Conservation (phyloP, 2,329 filamentous ascomycete species). For the Didymella lethalis region DNA sequence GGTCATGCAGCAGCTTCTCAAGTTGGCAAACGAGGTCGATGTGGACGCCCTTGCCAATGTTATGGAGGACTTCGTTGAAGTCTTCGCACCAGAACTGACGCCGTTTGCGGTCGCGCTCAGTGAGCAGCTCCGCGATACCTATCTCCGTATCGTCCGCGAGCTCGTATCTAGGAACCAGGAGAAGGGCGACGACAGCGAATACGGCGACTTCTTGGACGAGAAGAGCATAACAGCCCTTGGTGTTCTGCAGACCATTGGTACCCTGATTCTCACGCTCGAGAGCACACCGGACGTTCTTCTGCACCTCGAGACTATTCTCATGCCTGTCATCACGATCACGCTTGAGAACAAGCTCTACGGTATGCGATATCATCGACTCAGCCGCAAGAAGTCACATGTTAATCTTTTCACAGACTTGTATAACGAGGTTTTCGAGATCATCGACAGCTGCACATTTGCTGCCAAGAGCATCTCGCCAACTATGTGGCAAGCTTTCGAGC, state of each 20-base stretch:
- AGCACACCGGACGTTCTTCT: slow-evolving; percentile 95
- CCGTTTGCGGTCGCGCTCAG: slow-evolving; percentile 96
- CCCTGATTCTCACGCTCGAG: slow-evolving; percentile 93
- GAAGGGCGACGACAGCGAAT: slow-evolving; percentile 77
- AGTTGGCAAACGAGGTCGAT: slow-evolving; percentile 96
- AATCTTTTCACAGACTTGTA: slow-evolving; percentile 73
- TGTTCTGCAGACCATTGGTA: slow-evolving; percentile 96
- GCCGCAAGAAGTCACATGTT: slow-evolving; percentile 16
- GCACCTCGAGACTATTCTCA: slow-evolving; percentile 92
- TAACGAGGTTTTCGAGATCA: slow-evolving; percentile 98
- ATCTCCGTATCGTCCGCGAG: slow-evolving; percentile 90
- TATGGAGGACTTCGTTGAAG: slow-evolving; percentile 99
- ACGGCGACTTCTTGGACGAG: slow-evolving; percentile 92
- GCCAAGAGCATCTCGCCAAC: slow-evolving; percentile 93
- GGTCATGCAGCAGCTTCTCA: slow-evolving; percentile 98
- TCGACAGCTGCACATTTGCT: slow-evolving; percentile 98
- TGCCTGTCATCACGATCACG: slow-evolving; percentile 96
- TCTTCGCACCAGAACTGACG: slow-evolving; percentile 95
- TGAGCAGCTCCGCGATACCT: slow-evolving; percentile 95
- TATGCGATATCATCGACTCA: slow-evolving; percentile 49
- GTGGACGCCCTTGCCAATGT: slow-evolving; percentile 97
- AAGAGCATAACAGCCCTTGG: slow-evolving; percentile 98
- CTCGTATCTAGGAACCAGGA: slow-evolving; percentile 84
- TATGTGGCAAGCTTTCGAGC: slow-evolving; percentile 98
- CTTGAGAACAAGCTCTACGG: slow-evolving; percentile 97